phyloP scores from a whole-genome alignment of 345 rosid species.

The Hibiscus syriacus region DNA sequence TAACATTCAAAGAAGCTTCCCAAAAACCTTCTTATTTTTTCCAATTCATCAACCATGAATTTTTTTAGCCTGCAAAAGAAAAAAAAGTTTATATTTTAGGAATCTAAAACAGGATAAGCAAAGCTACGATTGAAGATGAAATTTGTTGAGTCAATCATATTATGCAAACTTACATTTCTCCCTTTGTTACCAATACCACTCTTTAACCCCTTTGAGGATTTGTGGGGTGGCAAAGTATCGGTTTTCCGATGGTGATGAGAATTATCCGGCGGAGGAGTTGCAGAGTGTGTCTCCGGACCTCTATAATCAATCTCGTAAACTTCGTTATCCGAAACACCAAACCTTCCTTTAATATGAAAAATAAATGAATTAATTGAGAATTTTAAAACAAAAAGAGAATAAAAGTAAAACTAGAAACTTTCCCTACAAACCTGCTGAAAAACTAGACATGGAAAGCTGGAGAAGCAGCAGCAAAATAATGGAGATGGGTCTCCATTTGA shows the following conservation, averaged over 20 bases:
- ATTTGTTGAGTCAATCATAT: background rate
- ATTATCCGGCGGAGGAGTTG: slow-evolving; percentile 1
- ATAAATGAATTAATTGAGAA: background rate
- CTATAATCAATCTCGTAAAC: slow-evolving; percentile 26
- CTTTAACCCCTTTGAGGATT: background rate
- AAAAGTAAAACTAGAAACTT: too few species aligned
- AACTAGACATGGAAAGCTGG: slow-evolving; percentile 10
- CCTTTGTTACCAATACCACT: background rate
- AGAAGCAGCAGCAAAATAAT: slow-evolving; percentile 7
- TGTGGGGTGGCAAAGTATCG: background rate
- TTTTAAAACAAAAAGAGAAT: background rate
- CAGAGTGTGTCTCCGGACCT: slow-evolving; percentile 31
- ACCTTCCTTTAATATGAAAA: background rate
- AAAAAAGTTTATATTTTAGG: background rate
- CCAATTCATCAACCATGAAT: background rate
- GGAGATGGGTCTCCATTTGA: slow-evolving; percentile 4
- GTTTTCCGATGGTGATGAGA: background rate
- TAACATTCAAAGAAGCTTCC: background rate
- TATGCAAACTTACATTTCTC: slow-evolving; percentile 1
- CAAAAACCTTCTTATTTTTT: background rate
- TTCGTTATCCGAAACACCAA: slow-evolving; percentile 2
- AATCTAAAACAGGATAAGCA: background rate
- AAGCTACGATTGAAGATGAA: background rate
- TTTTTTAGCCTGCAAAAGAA: slow-evolving; percentile 7
- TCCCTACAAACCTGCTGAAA: slow-evolving; percentile 9